Evolutionary conservation across 495 filamentous ascomycete genomes (phyloP), one percentile per base, ranked within the genome.

Genomic region (Aspergillus carlsbadensis): DNA sequence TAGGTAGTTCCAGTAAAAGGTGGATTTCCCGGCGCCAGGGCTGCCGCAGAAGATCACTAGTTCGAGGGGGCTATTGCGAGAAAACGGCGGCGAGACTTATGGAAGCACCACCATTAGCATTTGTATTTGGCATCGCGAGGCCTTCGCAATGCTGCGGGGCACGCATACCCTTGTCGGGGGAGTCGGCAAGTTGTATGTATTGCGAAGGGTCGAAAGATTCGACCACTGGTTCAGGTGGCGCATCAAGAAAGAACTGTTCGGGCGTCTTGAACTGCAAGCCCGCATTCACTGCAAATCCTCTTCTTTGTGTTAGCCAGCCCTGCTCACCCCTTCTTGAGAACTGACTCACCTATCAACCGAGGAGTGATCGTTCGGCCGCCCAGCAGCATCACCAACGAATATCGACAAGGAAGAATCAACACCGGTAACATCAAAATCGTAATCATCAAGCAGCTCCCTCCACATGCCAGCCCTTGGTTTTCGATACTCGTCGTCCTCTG

Each of bases 391-490:
- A 8, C 94, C 94, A 10, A 98, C 87, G 67, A 96, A 96, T 53
- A 96, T 77, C 6, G 89, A 93, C 6, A 78, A 68, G 14, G 80
- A 67, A 7, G 87, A 68, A 66, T 95, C 85, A 21, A 92, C 72
- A 7, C 85, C 84, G 1, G 68, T 70, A 17, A 81, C 80, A 54
- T 84, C 71, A 2, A 96, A 76, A 47, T 85, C 82, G 62, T 85
- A 86, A 52, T 96, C 89, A 13, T 85, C 81, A 8, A 89, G 73
- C 52, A 96, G 72, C 65, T 96, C 89, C 2, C 73, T 72, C 94
- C 95, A 99, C 89, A 98, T 96, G 11, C 91, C 92, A 1, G 75
- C 75, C 44, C 94, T 77, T 10, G 94, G 94, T 65, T 99, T 99
- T 22, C 94, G 85, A 65, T 84, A 96, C 20, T 75, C 76, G 59